These are phyloP conservation scores for Xerocomus potaroensis DNA, from an alignment of 768 basidiomycete genomes.

Conservation along the genomic window DNA sequence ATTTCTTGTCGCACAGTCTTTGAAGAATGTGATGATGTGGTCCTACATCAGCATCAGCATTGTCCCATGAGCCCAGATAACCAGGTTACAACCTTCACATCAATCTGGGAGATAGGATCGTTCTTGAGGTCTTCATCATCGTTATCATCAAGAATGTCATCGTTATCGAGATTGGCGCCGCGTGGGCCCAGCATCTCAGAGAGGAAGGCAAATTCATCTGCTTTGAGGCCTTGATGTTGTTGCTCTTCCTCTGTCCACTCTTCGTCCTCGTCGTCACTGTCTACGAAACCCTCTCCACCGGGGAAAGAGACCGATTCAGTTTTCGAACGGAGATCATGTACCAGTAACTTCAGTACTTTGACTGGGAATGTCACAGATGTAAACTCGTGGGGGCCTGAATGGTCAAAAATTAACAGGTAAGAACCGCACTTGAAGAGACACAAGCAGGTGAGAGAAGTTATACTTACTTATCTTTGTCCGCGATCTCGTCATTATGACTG, in stretches of 20 bases:
- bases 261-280: constrained; percentile 83
- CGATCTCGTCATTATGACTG: constrained; percentile 97
- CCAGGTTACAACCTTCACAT: constrained; percentile 52
- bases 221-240: constrained; percentile 51
- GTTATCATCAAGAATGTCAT: constrained; percentile 65
- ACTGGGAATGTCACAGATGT: constrained; percentile 83
- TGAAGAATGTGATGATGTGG: constrained; percentile 67
- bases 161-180: constrained; percentile 71
- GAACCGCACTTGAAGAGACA: constrained; percentile 7
- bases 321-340: constrained; percentile 78
- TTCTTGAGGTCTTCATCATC: constrained; percentile 86
- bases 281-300: constrained; percentile 54
- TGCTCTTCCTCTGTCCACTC: constrained; percentile 94
- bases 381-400: constrained; percentile 79
- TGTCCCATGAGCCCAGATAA: constrained; percentile 14
- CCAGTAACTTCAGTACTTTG: constrained; percentile 86
- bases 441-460: constrained; percentile 4
- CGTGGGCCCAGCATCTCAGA: constrained; percentile 79
- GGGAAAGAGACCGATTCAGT: constrained; percentile 69
- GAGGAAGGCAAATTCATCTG: constrained; percentile 79
- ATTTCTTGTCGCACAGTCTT: constrained; percentile 61
- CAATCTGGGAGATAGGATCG: constrained; percentile 84
- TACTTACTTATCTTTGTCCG: constrained; percentile 77
- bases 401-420: constrained; percentile 17
- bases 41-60: constrained; percentile 37